A percentile compares a stretch with the other conserved stretches of the same genome.
These are phyloP conservation scores for Boletales sp. DNA, from an alignment of 768 basidiomycete species.

Conservation along the genomic window DNA sequence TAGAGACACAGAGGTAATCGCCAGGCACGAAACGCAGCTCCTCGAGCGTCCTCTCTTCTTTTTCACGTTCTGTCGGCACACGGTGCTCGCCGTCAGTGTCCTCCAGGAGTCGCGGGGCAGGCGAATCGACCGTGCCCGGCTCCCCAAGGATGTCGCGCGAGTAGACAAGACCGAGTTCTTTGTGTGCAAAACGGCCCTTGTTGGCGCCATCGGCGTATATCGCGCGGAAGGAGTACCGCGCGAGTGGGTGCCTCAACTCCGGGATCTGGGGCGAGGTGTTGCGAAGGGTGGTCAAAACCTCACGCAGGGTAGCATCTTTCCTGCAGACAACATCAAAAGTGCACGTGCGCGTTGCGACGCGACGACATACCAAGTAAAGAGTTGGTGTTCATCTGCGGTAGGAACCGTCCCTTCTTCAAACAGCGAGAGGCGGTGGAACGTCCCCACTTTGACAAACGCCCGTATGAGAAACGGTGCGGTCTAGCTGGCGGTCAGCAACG, in stretches of 20 bases:
- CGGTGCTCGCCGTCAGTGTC: conserved; percentile 38
- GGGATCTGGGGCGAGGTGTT: conserved; percentile 61
- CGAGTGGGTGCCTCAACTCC: conserved; percentile 79
- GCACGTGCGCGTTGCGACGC: background rate
- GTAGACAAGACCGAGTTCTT: conserved; percentile 79
- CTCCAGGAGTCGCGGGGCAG: conserved; percentile 60
- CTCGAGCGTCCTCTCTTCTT: conserved; percentile 70
- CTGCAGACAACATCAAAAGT: conserved; percentile 35
- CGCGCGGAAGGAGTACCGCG: conserved; percentile 76
- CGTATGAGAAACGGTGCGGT: conserved; percentile 80
- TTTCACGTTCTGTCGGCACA: conserved; percentile 42
- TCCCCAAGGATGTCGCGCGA: conserved; percentile 84
- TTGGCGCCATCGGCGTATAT: conserved; percentile 73
- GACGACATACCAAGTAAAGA: conserved; percentile 68
- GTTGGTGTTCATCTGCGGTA: conserved; percentile 76
- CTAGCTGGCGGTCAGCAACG: conserved; percentile 34
- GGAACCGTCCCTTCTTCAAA: conserved; percentile 80
- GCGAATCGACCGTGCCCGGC: conserved; percentile 55
- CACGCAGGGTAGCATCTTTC: conserved; percentile 80
- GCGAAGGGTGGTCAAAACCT: conserved; percentile 75
- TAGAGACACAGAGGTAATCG: conserved; percentile 73
- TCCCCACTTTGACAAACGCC: conserved; percentile 77
- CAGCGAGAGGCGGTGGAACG: conserved; percentile 67
- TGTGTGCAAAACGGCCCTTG: conserved; percentile 68
- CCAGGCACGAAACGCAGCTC: conserved; percentile 79